Base-by-base conservation (phyloP, 805 yeast genomes). In the Tetrapisispora fleetii region DNA sequence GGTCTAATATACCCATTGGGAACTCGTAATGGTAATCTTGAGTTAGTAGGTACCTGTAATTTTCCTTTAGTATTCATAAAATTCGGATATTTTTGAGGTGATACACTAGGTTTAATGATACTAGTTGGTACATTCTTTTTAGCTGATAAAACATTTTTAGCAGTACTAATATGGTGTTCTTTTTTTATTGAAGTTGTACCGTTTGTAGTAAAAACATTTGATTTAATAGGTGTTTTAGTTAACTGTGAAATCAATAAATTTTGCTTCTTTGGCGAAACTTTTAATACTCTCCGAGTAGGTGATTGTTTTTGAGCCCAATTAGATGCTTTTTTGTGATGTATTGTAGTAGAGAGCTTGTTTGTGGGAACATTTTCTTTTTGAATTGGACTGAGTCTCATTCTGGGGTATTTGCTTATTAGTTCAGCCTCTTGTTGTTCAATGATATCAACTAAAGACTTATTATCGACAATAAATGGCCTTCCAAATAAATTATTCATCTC, bases 401-500 rank as follows among this genome's bases (percentile, higher is more conserved):
- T 59, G 36, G 69, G 69, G 50, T 58, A 63, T 47, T 59, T 65
- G 27, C 50, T 53, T 2, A 54, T 44, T 8, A 65, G 60, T 22
- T 64, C 70, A 21, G 61, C 60, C 48, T 69, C 65, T 42, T 66
- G 67, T 30, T 50, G 47, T 33, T 49, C 47, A 18, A 68, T 55
- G 8, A 62, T 59, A 10, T 62, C 59, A 3, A 58, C 51, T 36
- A 69, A 52, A 10, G 59, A 54, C 13, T 51, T 48, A 3, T 59
- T 65, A n/a, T 60, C 48, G 1, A 59, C 32, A 19, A 60, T 53
- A 48, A 75, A 71, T 1, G 65, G 68, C 45, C 67, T 60, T 1
- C 69, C 68, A 50, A 69, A 66, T 2, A 57, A 52, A 7, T 63
- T 56, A 53, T 82, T 80, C 69, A 78, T 85, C 13, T 67, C 68